phyloP scores from a whole-genome alignment of 208 protist species.

The Plasmodiophora brassicae region DNA sequence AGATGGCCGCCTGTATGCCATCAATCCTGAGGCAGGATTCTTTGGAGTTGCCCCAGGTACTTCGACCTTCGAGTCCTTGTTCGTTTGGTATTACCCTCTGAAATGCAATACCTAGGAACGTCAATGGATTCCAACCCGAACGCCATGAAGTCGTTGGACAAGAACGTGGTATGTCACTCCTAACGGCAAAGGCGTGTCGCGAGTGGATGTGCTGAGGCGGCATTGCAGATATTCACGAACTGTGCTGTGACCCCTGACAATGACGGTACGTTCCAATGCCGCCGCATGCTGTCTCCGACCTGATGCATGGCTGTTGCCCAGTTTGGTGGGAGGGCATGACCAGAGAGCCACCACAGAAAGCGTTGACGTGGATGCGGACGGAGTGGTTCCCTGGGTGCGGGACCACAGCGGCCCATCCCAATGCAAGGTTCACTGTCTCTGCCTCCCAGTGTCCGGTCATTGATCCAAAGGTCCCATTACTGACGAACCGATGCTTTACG shows the following conservation, averaged over 20 bases:
- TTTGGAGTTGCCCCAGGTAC: conserved; percentile 76
- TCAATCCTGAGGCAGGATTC: conserved; percentile 75
- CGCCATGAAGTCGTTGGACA: background rate
- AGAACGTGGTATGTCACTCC: too few species aligned
- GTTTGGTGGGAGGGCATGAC: conserved; percentile 74
- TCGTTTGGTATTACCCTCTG: too few species aligned
- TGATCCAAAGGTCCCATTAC: too few species aligned
- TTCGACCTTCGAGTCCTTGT: too few species aligned
- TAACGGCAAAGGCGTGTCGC: too few species aligned
- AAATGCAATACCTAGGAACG: too few species aligned
- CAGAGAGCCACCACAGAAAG: conserved; percentile 50
- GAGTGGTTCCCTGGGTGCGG: conserved; percentile 55
- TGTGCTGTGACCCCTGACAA: conserved; percentile 62
- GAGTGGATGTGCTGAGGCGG: too few species aligned
- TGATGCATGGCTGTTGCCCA: too few species aligned
- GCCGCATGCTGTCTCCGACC: too few species aligned
- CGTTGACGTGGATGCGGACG: conserved; percentile 64
- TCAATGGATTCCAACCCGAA: conserved; percentile 1
- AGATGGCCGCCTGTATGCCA: conserved; percentile 60
- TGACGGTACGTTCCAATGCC: too few species aligned
- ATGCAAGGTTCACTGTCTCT: conserved; percentile 67
- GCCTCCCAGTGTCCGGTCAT: conserved; percentile 63
- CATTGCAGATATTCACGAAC: conserved; percentile 73
- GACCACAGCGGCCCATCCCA: conserved; percentile 62
- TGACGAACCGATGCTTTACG: too few species aligned